phyloP scores from a whole-genome alignment of 129 eudicot genomes.

The Centaurea solstitialis region DNA sequence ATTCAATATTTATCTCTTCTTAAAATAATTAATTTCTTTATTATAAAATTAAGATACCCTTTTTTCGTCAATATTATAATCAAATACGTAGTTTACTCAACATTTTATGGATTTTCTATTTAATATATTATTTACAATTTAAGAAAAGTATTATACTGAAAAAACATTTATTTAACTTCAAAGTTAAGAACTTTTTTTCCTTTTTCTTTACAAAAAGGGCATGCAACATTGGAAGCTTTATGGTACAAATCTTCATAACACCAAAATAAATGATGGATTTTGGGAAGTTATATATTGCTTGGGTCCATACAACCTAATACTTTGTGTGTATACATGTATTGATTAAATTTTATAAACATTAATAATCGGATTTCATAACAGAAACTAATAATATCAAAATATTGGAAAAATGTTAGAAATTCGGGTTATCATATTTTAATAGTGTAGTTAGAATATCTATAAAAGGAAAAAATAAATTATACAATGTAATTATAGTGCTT shows the following conservation, averaged over 20 bases:
- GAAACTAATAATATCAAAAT: neutral
- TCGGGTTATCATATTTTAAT: neutral
- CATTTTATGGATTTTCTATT: neutral
- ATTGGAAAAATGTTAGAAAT: neutral
- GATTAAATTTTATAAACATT: neutral
- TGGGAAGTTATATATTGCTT: neutral
- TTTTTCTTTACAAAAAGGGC: neutral
- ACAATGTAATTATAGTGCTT: neutral
- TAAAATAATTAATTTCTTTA: too few species aligned
- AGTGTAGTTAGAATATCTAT: neutral
- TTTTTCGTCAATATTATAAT: neutral
- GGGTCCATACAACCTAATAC: neutral
- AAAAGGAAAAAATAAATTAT: neutral
- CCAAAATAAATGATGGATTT: slow-evolving; percentile 15
- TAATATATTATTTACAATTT: neutral
- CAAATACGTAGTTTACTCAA: neutral
- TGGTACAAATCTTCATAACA: neutral
- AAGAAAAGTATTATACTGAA: neutral
- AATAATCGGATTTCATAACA: too few species aligned
- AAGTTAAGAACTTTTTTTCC: neutral
- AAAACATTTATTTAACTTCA: slow-evolving; percentile 18
- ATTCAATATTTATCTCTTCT: too few species aligned
- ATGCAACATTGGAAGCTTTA: neutral
- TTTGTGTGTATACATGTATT: too few species aligned
- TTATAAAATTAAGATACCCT: neutral